These are phyloP conservation scores for Tylopilus balloui DNA, from an alignment of 768 basidiomycete species.

Conservation along the genomic window DNA sequence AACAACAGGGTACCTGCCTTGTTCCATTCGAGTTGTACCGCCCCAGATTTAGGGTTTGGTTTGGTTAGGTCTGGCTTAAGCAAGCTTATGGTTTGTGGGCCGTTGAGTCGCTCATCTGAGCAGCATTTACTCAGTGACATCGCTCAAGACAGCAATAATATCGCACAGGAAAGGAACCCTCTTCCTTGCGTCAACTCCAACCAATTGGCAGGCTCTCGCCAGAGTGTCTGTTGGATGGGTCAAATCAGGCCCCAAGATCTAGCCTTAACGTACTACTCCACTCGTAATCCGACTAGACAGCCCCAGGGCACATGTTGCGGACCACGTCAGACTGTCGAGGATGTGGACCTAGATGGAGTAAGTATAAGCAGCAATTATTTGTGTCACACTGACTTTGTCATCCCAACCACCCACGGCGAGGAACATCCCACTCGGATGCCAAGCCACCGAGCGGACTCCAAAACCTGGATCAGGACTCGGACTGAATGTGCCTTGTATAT, in stretches of 20 bases:
- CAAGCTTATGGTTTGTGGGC: slow-evolving; percentile 49
- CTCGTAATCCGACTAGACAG: slow-evolving; percentile 52
- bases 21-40: slow-evolving; percentile 78
- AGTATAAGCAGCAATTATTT: neutral
- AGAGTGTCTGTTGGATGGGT: slow-evolving; percentile 52
- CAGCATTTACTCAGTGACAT: neutral
- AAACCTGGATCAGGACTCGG: slow-evolving; percentile 78
- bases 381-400: slow-evolving; percentile 56
- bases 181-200: slow-evolving; percentile 76
- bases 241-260: neutral
- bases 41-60: slow-evolving; percentile 61
- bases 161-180: slow-evolving; percentile 82
- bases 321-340: slow-evolving; percentile 75
- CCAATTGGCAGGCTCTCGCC: slow-evolving; percentile 87
- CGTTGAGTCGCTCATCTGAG: slow-evolving; percentile 61
- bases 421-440: slow-evolving; percentile 86
- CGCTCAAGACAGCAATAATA: neutral
- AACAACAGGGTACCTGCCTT: slow-evolving; percentile 68
- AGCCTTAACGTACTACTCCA: slow-evolving; percentile 46
- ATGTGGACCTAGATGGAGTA: slow-evolving; percentile 55
- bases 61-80: slow-evolving; percentile 55
- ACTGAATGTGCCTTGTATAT: slow-evolving; percentile 58
- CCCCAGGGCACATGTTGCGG: slow-evolving; percentile 58
- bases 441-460: slow-evolving; percentile 71
- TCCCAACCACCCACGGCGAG: slow-evolving; percentile 85